Conservation (phyloP, 2,329 filamentous ascomycete species). For the Fusarium abutilonis region DNA sequence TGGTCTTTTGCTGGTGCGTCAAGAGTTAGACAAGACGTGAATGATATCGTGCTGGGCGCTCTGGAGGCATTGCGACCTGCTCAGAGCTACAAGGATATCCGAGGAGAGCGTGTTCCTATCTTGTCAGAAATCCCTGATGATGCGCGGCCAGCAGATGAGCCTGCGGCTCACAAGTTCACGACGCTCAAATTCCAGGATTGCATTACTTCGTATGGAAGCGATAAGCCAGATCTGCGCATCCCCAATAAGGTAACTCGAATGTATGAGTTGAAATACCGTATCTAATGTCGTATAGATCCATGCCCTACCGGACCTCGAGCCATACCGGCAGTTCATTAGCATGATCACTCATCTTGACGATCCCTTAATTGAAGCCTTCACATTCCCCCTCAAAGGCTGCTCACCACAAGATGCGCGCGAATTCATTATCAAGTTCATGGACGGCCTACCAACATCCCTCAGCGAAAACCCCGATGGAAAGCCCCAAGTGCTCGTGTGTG, state of each 20-base stretch:
- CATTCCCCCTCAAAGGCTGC: slow-evolving; percentile 66
- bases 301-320: slow-evolving; percentile 67
- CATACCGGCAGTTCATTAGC: slow-evolving; percentile 69
- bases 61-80: slow-evolving; percentile 45
- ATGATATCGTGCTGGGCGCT: slow-evolving; percentile 49
- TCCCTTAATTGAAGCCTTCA: slow-evolving; percentile 80
- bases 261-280: accelerated
- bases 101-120: slow-evolving; percentile 49
- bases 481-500: slow-evolving; percentile 80
- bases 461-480: slow-evolving; percentile 77
- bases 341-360: slow-evolving; percentile 77
- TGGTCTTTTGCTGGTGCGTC: slow-evolving; percentile 80
- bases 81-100: slow-evolving; percentile 71
- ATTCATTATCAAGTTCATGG: slow-evolving; percentile 77
- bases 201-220: slow-evolving; percentile 83
- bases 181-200: slow-evolving; percentile 55
- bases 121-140: slow-evolving; percentile 42
- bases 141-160: slow-evolving; percentile 24
- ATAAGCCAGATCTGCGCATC: slow-evolving; percentile 91
- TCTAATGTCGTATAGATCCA: slow-evolving; percentile 61
- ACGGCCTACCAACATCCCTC: slow-evolving; percentile 67
- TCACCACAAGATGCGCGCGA: slow-evolving; percentile 63
- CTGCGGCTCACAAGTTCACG: slow-evolving; percentile 48
- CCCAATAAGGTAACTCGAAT: slow-evolving; percentile 65
- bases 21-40: slow-evolving; percentile 50